Percentiles rank a stretch among this genome's conserved stretches.
Evolutionary conservation across 441 rosid species (phyloP).

Genomic region (Arabidopsis hybrid): DNA sequence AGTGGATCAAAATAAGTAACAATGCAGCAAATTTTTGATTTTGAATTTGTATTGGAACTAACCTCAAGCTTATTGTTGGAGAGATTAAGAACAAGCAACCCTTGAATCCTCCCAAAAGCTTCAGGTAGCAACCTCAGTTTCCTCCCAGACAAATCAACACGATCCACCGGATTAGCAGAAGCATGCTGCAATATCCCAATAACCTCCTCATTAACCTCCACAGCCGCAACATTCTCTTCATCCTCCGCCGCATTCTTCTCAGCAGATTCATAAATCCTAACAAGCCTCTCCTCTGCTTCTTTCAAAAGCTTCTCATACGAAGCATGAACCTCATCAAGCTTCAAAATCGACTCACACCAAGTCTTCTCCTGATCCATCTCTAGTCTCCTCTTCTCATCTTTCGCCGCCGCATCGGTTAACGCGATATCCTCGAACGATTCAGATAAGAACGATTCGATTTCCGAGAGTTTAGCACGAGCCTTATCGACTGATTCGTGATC

Average conservation of each 20-base stretch:
- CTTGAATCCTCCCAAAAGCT: slow-evolving; percentile 76
- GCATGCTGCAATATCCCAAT: slow-evolving; percentile 63
- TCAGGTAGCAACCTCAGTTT: slow-evolving; percentile 73
- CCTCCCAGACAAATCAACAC: slow-evolving; percentile 70
- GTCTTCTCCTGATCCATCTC: slow-evolving; percentile 66
- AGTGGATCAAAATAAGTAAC: neutral
- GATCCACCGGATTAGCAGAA: slow-evolving; percentile 57
- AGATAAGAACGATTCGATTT: slow-evolving; percentile 58
- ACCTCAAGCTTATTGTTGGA: slow-evolving; percentile 86
- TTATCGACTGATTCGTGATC: slow-evolving; percentile 84
- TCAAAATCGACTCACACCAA: slow-evolving; percentile 57
- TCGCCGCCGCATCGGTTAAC: slow-evolving; percentile 55
- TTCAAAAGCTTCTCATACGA: slow-evolving; percentile 72
- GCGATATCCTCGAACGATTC: slow-evolving; percentile 76
- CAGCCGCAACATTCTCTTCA: slow-evolving; percentile 38
- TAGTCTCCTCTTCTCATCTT: slow-evolving; percentile 60
- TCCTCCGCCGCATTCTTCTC: slow-evolving; percentile 41
- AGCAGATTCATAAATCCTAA: slow-evolving; percentile 66
- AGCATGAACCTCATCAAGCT: slow-evolving; percentile 78
- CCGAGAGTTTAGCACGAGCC: slow-evolving; percentile 64
- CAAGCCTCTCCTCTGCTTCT: slow-evolving; percentile 77
- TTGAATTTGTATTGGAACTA: neutral
- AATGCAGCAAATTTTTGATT: neutral
- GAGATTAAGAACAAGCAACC: slow-evolving; percentile 67
- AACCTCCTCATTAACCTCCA: slow-evolving; percentile 64